Percentiles rank a stretch among this genome's conserved stretches.
Conservation (phyloP, 495 filamentous ascomycete genomes). For the Talaromyces proteolyticus region DNA sequence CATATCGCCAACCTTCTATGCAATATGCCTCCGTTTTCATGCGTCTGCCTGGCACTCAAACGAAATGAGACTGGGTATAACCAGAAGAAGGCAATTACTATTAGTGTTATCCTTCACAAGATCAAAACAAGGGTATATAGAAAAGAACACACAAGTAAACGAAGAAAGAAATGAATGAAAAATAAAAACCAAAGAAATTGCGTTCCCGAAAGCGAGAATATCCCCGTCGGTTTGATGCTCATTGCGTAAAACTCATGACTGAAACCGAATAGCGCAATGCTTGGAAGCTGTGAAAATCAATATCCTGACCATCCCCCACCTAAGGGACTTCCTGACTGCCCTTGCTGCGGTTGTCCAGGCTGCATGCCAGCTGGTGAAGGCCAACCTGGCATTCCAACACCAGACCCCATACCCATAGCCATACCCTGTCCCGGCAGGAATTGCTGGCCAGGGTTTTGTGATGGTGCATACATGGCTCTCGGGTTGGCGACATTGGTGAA, state of each 20-base stretch:
- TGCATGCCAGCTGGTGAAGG: conserved; percentile 32
- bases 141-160: conserved; percentile 5
- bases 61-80: conserved; percentile 21
- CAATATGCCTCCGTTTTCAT: background rate
- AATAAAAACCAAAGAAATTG: no score
- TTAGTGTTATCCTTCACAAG: conserved; percentile 11
- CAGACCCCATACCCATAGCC: conserved; percentile 33
- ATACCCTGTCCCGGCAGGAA: conserved; percentile 36
- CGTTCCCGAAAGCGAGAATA: no score
- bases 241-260: background rate
- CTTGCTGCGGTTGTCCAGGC: conserved; percentile 36
- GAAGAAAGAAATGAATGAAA: conserved; percentile 7
- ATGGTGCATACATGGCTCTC: conserved; percentile 36
- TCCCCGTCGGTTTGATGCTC: no score
- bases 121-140: conserved; percentile 2
- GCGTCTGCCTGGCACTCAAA: conserved; percentile 12
- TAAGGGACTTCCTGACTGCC: conserved; percentile 36
- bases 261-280: conserved; percentile 15
- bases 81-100: conserved; percentile 11
- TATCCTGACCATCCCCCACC: conserved; percentile 41
- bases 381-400: conserved; percentile 36
- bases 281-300: conserved; percentile 25
- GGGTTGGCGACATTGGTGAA: conserved; percentile 29
- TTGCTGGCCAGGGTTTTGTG: conserved; percentile 29
- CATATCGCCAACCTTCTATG: background rate